Conservation (phyloP, 495 filamentous ascomycete genomes). For the Tetracladium setigerum region DNA sequence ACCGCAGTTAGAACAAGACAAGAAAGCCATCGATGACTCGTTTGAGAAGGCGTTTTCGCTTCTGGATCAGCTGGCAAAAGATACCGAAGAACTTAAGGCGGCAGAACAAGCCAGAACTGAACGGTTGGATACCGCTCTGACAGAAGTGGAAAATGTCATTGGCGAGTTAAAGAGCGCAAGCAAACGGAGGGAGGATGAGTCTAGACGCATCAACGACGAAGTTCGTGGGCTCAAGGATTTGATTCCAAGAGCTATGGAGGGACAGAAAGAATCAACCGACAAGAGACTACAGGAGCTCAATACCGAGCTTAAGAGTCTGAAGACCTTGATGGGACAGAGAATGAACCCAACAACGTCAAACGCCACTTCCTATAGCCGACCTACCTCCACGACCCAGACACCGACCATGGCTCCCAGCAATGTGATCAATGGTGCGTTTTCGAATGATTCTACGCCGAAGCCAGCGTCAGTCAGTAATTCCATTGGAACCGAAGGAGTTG, state of each 20-base stretch:
- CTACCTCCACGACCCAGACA: constrained; percentile 1
- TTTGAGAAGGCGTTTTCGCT: constrained; percentile 87
- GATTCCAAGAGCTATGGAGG: constrained; percentile 81
- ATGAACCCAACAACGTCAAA: constrained; percentile 46
- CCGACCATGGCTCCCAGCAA: constrained; percentile 1
- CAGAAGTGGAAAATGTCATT: constrained; percentile 78
- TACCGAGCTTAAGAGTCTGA: constrained; percentile 84
- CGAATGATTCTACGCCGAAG: constrained; percentile 11
- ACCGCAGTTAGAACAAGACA: constrained; percentile 87
- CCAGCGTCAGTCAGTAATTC: constrained; percentile 19
- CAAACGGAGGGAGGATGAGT: constrained; percentile 75
- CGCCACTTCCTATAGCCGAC: constrained; percentile 18
- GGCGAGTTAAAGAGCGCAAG: constrained; percentile 71
- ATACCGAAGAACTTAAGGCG: constrained; percentile 79
- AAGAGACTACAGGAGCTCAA: constrained; percentile 75
- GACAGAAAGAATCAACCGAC: constrained; percentile 79
- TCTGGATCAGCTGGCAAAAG: constrained; percentile 83
- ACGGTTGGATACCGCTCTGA: constrained; percentile 72
- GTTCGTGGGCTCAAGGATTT: constrained; percentile 71
- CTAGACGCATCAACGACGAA: constrained; percentile 76
- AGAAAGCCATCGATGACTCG: constrained; percentile 79
- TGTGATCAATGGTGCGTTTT: constrained; percentile 3
- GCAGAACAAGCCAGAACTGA: constrained; percentile 80
- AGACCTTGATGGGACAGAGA: constrained; percentile 75
- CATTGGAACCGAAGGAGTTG: constrained; percentile 13